Evolutionary conservation across 371 early-diverging fungal genomes (phyloP).

Genomic region (Mortierella sp.): DNA sequence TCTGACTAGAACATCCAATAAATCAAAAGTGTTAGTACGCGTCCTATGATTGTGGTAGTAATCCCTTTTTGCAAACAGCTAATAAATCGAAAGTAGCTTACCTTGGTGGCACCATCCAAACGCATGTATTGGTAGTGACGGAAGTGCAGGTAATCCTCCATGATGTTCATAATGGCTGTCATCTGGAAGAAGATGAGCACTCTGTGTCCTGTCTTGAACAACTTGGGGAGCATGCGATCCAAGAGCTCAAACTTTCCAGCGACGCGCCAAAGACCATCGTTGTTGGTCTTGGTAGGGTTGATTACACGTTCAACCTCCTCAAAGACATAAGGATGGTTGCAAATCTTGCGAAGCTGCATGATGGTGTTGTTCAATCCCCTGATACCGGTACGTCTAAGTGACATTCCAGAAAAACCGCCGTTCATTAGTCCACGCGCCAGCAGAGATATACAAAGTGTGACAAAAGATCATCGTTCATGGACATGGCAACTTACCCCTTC

Average conservation of each 20-base stretch:
- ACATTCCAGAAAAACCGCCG: neutral
- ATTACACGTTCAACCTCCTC: conserved; percentile 92
- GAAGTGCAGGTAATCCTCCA: conserved; percentile 94
- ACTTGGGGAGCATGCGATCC: conserved; percentile 96
- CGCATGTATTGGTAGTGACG: conserved; percentile 89
- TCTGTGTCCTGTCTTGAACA: conserved; percentile 90
- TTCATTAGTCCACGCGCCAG: neutral
- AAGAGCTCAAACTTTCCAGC: conserved; percentile 99
- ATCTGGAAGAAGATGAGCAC: conserved; percentile 99
- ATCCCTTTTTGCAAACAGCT: neutral
- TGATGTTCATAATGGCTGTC: conserved; percentile 98
- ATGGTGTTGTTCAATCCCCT: conserved; percentile 97
- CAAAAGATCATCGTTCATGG: neutral
- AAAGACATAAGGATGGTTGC: conserved; percentile 99
- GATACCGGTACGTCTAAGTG: conserved; percentile 69
- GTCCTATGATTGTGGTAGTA: neutral
- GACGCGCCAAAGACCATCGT: conserved; percentile 78
- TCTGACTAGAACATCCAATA: conserved; percentile 66
- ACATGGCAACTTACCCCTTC: conserved; percentile 61
- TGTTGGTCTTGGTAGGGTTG: conserved; percentile 72
- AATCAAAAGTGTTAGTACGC: neutral
- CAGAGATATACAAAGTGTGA: neutral
- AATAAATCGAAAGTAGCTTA: conserved; percentile 17
- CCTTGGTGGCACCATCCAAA: conserved; percentile 97
- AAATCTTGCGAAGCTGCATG: conserved; percentile 99